Evolutionary conservation across 208 protist species (phyloP), one percentile per base, ranked within the genome.

Genomic region (Angomonas ambiguus): DNA sequence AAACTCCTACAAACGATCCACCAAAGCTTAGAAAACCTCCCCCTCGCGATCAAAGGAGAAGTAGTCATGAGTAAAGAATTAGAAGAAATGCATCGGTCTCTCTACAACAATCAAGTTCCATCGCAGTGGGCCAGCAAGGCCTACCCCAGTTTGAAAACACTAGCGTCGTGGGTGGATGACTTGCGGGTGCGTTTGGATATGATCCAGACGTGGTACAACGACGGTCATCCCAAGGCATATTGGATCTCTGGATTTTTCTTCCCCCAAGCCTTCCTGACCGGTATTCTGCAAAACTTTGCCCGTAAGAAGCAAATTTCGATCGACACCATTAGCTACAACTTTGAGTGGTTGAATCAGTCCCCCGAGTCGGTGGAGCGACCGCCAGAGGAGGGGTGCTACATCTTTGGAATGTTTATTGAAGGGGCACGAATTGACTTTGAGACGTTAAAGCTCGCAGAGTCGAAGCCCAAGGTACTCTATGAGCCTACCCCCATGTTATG

Each of bases 241-340:
- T 98, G 96, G 96, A 98, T 99, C 53, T 96, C 90, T 35, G 96
- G 96, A 32, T 98, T 99, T 79, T 99, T 98, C 86, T 99, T 99
- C 80, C 97, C 97, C 25, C 96, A 99, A 70, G 93, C 93, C 11
- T 98, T 97, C 67, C 69, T 98, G 22, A 98, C 93, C 2, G 92
- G 93, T 38, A 96, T 90, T 34, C 76, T 99, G 60, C 96, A 99
- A 74, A 98, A 97, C 74, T 97, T 91, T 84, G 97, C 97, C 11
- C 87, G 97, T 25, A 77, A 85, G 62, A 76, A 89, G 65, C 77
- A 97, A 66, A 88, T 98, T 41, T 94, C 96, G 11, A 98, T 99
- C 60, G 97, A 99, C 82, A 92, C 88, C 6, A 85, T 98, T 51
- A 83, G 79, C 64, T 99, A 98, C 79, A 84, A 85, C 45, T 98